Base-by-base conservation (phyloP, 2,329 filamentous ascomycete species). In the Cordyceps javanica region DNA sequence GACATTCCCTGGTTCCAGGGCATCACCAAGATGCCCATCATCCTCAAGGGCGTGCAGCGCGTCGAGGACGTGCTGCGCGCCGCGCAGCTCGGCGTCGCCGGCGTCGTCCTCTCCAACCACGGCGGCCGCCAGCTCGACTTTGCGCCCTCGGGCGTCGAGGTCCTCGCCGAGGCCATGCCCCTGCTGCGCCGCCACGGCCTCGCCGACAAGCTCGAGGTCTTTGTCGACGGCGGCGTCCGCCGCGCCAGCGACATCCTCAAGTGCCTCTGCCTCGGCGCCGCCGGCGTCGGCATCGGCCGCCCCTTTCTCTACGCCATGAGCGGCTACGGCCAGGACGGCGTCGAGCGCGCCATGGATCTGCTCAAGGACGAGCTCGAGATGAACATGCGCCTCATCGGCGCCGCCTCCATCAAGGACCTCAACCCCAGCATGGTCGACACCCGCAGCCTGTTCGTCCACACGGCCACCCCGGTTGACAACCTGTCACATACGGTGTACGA, bases 291-390 rank as follows among this genome's bases (percentile, higher is more conserved):
- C 41, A 96, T 99, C 65, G 94, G 94, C 3, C 80, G 94, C 5
- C 94, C 94, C 25, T 97, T 99, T 78, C 75, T 99, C 60, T 99
- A 92, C 69, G 93, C 94, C 67, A 97, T 99, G 93, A 89, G 87
- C 62, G 85, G 91, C 10, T 97, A 97, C 67, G 94, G 94, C 1
- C 75, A 90, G 60, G 80, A 87, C 2, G 94, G 94, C 62, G 93
- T 97, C 21, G 90, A 95, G 68, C 83, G 90, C 34, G 94, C 94
- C 32, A 96, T 97, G 88, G 88, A 91, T 73, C 76, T 96, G 59
- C 81, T 96, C 64, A 91, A 90, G 76, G 94, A 97, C 68, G 94
- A 99, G 80, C 90, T 99, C 83, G 91, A 95, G 77, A 97, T 97
- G 93, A 94, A 93, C 69, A 97, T 99, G 94, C 85, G 94, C 7